Conservation (phyloP, 2,329 filamentous ascomycete genomes). For the Beauveria brongniartii region DNA sequence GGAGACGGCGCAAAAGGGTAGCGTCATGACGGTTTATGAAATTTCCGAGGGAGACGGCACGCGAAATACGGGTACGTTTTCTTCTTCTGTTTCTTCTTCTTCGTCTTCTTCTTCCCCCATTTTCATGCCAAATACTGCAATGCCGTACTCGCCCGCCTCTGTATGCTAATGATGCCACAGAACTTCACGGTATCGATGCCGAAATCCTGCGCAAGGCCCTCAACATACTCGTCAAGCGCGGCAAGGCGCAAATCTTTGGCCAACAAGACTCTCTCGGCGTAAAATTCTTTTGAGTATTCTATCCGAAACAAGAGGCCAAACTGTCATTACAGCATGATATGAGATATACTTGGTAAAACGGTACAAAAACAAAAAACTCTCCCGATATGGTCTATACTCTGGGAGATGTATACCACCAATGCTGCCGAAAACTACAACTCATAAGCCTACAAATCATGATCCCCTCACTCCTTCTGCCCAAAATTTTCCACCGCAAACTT, state of each 20-base stretch:
- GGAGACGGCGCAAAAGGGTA: slow-evolving; percentile 78
- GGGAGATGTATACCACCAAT: not conserved
- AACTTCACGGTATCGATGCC: slow-evolving; percentile 82
- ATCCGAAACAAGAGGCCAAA: not conserved
- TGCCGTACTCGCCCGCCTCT: not conserved
- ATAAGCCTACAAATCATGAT: no score
- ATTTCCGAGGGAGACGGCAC: slow-evolving; percentile 80
- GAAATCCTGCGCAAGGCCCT: slow-evolving; percentile 75
- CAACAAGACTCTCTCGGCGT: slow-evolving; percentile 81
- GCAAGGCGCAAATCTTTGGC: slow-evolving; percentile 90
- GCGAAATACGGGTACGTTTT: slow-evolving; percentile 50
- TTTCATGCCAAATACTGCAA: no score
- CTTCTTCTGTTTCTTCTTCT: not conserved
- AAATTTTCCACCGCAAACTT: slow-evolving; percentile 49
- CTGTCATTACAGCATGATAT: slow-evolving; percentile 2
- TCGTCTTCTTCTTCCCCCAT: not conserved
- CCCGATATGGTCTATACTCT: not conserved
- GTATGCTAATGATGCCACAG: slow-evolving; percentile 30
- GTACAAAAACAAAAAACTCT: not conserved
- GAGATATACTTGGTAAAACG: slow-evolving; percentile 1
- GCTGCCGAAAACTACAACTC: not conserved
- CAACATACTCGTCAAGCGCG: slow-evolving; percentile 74
- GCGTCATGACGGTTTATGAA: slow-evolving; percentile 88
- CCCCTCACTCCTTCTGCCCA: slow-evolving; percentile 21
- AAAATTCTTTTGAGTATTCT: slow-evolving; percentile 74